Base-by-base conservation (phyloP, 2,329 filamentous ascomycete species). In the Diaporthe longicolla region DNA sequence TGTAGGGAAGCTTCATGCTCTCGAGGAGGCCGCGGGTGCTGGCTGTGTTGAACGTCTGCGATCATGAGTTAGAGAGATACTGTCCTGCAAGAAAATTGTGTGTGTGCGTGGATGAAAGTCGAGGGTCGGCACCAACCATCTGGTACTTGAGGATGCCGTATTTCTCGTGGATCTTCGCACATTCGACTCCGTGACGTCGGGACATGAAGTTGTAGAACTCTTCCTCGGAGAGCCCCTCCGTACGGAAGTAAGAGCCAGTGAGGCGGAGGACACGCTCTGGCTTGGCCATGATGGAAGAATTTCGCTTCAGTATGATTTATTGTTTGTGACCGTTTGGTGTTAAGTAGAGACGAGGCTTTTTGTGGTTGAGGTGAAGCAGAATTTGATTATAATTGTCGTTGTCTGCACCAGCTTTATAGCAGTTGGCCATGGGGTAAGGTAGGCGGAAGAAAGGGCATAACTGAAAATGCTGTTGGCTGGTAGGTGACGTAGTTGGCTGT, bases 1-100 rank as follows among this genome's bases (percentile, higher is more conserved):
- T 11, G 52, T 69, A 69, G 19, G 50, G 50, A 21, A 45, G 65
- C 52, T 55, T 45, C 65, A 55, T 55, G 35, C 65, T 69, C 32
- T 40, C 4, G 8, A 69, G 32, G 9, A 69, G 40, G 50, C n/a
- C 50, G 13, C 35, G 48, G 32, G 65, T 69, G 21, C 65, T 69
- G 32, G 48, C n/a, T 43, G 45, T 69, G 50, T 54, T 54, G 32
- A 55, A 69, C 13, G 65, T 50, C 65, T 55, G 26, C n/a, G 52
- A 17, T 54, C 32, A 15, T 43, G n/a, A 11, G 17, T 52, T 9
- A 43, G 29, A 52, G 24, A 15, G 19, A 35, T 13, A 15, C 11
- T 66, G 43, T 4, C n/a, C 11, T n/a, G 2, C 8, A 11, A 24
- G 15, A 13, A 10, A 1, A 35, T 1, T 11, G 29, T 11, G 55